Evolutionary conservation across 108 stramenopile genomes (phyloP).

Genomic region (Conticribra guillardii): DNA sequence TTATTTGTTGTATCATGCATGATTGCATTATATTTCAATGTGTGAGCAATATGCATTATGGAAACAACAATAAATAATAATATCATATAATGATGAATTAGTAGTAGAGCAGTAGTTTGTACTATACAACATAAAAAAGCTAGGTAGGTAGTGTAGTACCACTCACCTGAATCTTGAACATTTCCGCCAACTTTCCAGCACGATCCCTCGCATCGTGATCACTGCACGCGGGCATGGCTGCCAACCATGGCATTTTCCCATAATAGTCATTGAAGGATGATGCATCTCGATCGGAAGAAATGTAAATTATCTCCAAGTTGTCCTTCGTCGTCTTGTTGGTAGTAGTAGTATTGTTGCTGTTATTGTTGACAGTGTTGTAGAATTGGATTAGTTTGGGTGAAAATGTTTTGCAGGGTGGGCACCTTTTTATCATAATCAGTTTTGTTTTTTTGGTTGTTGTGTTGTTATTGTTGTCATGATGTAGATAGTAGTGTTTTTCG

Average conservation of each 20-base stretch:
- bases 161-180: conserved; percentile 52
- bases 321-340: no score
- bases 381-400: conserved; percentile 70
- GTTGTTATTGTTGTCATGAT: neutral
- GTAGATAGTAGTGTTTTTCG: no score
- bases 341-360: no score
- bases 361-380: conserved; percentile 45
- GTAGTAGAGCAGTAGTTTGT: neutral
- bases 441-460: neutral
- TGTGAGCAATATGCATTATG: no score
- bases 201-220: conserved; percentile 38
- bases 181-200: conserved; percentile 59
- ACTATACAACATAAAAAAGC: neutral
- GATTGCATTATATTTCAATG: no score
- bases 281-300: conserved; percentile 66
- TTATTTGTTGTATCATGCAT: neutral
- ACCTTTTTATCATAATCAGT: conserved; percentile 16
- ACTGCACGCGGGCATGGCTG: conserved; percentile 41
- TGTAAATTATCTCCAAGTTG: conserved; percentile 68
- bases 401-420: conserved; percentile 69
- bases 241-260: conserved; percentile 78
- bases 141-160: neutral
- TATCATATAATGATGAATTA: no score
- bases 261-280: conserved; percentile 63
- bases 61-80: no score